Evolutionary conservation across 1,139 yeast genomes (phyloP), one percentile per base, ranked within the genome.

Genomic region (Casaregolazyma lundiana): DNA sequence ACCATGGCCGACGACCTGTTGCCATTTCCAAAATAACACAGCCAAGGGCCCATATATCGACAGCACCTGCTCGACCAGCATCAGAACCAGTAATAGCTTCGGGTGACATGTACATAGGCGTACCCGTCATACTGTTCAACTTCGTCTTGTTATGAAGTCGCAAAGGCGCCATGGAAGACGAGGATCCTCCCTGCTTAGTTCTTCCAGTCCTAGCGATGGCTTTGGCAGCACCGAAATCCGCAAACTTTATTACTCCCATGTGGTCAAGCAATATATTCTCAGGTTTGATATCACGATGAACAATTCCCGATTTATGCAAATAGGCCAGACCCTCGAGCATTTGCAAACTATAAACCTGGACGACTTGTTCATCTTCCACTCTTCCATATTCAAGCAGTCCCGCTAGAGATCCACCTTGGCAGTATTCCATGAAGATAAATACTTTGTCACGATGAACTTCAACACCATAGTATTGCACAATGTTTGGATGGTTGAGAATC

Each of bases 61-160:
- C 81, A 6, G 84, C 81, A 1, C 95, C 95, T 57, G 76, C 81
- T 49, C 78, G 75, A 35, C 82, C 85, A 2, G 77, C 68, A 3
- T 76, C 69, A 3, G 81, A 72, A 1, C 97, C 97, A 1, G 95
- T 86, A 48, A 92, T 89, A 0, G 88, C 89, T 62, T 92, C 98
- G 0, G 98, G 98, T 0, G 97, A 87, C 98, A 92, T 92, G 66
- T 92, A 92, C 97, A 92, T 92, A 15, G 98, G 98, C 0, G 98
- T 92, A 43, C 98, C 98, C 0, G 95, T 87, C 81, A 90, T 80
- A 36, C 71, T 68, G 51, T 72, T 67, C 45, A 72, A 59, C 51
- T 70, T 58, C 48, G 75, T 58, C 51, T 67, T 58, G 41, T 60
- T 53, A 11, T 51, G 45, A 9, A 46, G 26, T 11, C 26, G 40